Base-by-base conservation (phyloP, 345 rosid species). In the Orychophragmus violaceus region DNA sequence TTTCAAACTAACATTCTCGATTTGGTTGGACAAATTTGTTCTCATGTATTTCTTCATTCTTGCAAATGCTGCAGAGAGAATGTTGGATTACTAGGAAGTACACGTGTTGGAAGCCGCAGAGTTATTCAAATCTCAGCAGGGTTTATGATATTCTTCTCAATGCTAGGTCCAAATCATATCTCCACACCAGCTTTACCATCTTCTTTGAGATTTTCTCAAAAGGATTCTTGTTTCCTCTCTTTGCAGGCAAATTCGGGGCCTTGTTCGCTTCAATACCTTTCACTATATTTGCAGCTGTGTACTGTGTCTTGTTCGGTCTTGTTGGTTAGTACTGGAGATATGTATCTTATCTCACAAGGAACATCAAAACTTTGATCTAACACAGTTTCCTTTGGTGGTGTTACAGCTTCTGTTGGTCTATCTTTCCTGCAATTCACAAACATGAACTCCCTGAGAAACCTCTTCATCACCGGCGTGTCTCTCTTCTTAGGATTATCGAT, bases 381-480 rank as follows among this genome's bases (percentile, higher is more conserved):
- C 19, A 63, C 0, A 64, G 1, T 9, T 8, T 39, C 19, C 2
- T 72, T 19, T 51, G 16, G 73, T 51, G 16, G 73, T 46, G 24
- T 76, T 54, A 46, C 87, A 89, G 97, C 95, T 71, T 89, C 97
- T 5, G 91, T 89, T 68, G 99, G 99, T 22, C 81, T 95, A 66
- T 91, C 97, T 7, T 95, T 95, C 70, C 72, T 95, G 71, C 99
- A 95, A 77, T 95, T 91, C 80, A 91, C 97, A 53, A 95, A 95
- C 83, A 91, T 95, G 99, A 95, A 95, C 82, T 91, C 97, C n/a
- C 76, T 91, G 80, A 83, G 99, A 67, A 91, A 89, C 72, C 93
- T 95, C 69, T 95, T 95, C 86, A 89, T 91, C 49, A 51, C 66
- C 0, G 97, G 97, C 0, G 93, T 95, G 5, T 81, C 99, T 2